Base-by-base conservation (phyloP, 768 basidiomycete species). In the Lactarius pseudohatsudake region DNA sequence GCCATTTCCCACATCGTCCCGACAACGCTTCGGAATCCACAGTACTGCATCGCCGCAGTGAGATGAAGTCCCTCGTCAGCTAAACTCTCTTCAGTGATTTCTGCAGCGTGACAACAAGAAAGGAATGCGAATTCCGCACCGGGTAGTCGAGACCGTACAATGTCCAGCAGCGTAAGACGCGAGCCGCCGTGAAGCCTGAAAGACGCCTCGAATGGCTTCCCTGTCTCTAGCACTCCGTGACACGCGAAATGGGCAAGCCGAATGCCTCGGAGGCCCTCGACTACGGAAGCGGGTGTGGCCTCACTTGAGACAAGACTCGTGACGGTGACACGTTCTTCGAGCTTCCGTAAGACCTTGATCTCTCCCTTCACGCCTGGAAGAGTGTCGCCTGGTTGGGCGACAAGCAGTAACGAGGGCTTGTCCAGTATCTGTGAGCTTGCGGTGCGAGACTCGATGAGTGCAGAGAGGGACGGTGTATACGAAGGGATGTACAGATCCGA, bases 11-110 rank as follows among this genome's bases (percentile, higher is more conserved):
- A 71, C 64, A 69, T 41, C 0, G 50, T 53, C 0, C 50, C 50
- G 4, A 53, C 50, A 7, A 53, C 50, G 22, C 50, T 53, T 6
- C 64, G 59, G 62, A 64, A 71, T 16, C 69, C 70, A 38, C 58
- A 61, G 10, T 63, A 59, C n/a, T 20, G 68, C 70, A 70, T 66
- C 30, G 64, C 70, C 1, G 64, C 68, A 3, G 70, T 50, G 16
- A 71, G 69, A 13, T 66, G 64, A 6, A 71, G 36, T 1, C 34
- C 60, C 34, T 71, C 70, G 11, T 71, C 70, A 0, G 69, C 28
- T 0, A 56, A 30, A 18, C 45, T 50, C 1, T 62, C 20, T 11
- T 32, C 59, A 0, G 53, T 53, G 15, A 50, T 43, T 10, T 47
- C 59, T 2, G 68, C 64, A 1, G 59, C 32, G 38, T 66, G 68